A percentile compares a stretch with the other conserved stretches of the same genome.
Conservation (phyloP, 2,329 filamentous ascomycete genomes). For the Fusarium haematococcum region DNA sequence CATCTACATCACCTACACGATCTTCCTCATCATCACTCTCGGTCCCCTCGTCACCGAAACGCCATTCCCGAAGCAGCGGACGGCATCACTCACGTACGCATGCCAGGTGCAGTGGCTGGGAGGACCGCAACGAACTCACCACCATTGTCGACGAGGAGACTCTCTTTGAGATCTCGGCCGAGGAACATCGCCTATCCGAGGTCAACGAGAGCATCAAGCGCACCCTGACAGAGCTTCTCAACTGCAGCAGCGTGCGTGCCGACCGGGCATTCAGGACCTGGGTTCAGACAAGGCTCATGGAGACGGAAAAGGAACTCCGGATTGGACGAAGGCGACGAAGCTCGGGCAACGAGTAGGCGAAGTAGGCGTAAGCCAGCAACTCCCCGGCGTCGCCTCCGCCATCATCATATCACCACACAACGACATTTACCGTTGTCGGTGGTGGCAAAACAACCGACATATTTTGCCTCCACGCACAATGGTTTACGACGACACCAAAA, state of each 20-base stretch:
- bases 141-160: constrained; percentile 62
- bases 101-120: constrained; percentile 51
- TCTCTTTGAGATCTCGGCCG: constrained; percentile 61
- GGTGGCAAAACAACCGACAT: constrained; percentile 23
- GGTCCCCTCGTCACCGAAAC: constrained; percentile 61
- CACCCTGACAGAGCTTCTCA: constrained; percentile 70
- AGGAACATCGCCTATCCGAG: constrained; percentile 65
- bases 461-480: constrained; percentile 1
- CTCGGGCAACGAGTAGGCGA: constrained; percentile 46
- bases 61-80: constrained; percentile 51
- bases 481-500: background rate
- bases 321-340: constrained; percentile 63
- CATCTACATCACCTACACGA: constrained; percentile 71
- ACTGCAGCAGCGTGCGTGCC: constrained; percentile 66
- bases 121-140: constrained; percentile 48
- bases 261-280: constrained; percentile 66
- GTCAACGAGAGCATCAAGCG: constrained; percentile 73
- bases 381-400: background rate
- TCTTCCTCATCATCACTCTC: constrained; percentile 62
- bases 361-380: constrained; percentile 27
- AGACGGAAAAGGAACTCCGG: constrained; percentile 69
- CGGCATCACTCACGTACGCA: constrained; percentile 43
- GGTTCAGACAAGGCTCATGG: constrained; percentile 70
- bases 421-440: constrained; percentile 14
- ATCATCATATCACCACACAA: constrained; percentile 18